These are phyloP conservation scores for Priceomyces medius DNA, from an alignment of 805 yeast species.

Conservation along the genomic window DNA sequence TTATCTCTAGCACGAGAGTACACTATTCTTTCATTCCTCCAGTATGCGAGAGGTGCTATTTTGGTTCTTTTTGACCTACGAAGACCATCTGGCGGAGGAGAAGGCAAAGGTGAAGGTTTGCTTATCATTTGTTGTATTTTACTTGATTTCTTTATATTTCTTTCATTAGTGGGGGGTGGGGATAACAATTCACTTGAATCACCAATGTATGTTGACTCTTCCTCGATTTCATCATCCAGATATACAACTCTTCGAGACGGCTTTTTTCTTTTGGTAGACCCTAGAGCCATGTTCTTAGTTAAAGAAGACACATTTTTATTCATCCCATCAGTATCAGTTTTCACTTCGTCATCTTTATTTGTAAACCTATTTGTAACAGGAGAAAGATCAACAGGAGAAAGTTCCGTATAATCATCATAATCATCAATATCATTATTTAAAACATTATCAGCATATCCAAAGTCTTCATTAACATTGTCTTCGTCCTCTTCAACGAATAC, in stretches of 20 bases:
- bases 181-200: conserved; percentile 7
- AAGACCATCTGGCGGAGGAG: conserved; percentile 47
- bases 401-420: conserved; percentile 13
- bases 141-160: neutral
- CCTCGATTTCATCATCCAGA: conserved; percentile 14
- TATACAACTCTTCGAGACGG: conserved; percentile 7
- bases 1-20: conserved; percentile 43
- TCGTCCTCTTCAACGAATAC: conserved; percentile 14
- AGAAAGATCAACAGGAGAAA: conserved; percentile 17
- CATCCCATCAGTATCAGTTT: neutral
- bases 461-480: conserved; percentile 20
- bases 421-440: conserved; percentile 15
- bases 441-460: conserved; percentile 7
- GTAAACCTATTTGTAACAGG: conserved; percentile 4
- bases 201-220: conserved; percentile 7
- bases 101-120: conserved; percentile 37
- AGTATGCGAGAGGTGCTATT: conserved; percentile 72
- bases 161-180: conserved; percentile 10
- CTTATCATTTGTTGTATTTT: conserved; percentile 10
- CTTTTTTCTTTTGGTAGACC: conserved; percentile 11
- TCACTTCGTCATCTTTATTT: conserved; percentile 6
- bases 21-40: conserved; percentile 79
- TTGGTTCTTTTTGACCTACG: conserved; percentile 67
- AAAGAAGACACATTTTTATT: conserved; percentile 17
- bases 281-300: conserved; percentile 36